phyloP scores from a whole-genome alignment of 129 eudicot species.

The Flaveria brownii region DNA sequence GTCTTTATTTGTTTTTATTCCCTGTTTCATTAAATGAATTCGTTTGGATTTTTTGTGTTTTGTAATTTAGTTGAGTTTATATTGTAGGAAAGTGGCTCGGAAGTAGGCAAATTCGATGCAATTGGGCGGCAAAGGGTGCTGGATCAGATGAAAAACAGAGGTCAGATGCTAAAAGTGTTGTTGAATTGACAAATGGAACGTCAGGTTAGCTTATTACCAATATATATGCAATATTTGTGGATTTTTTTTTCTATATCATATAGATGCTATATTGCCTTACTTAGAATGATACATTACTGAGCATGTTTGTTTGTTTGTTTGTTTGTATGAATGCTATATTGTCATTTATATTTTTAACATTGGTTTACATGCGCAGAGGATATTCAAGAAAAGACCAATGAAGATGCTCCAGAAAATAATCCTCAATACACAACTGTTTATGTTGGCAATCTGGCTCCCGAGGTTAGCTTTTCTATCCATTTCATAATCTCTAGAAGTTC shows the following conservation, averaged over 20 bases:
- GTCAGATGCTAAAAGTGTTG: constrained; percentile 63
- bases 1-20: not conserved
- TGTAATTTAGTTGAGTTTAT: not conserved
- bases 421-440: constrained; percentile 84
- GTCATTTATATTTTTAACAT: constrained; percentile 5
- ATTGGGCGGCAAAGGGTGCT: constrained; percentile 95
- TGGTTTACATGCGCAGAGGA: constrained; percentile 49
- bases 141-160: constrained; percentile 63
- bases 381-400: constrained; percentile 63
- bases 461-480: constrained; percentile 34
- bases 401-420: constrained; percentile 88
- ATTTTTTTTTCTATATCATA: not conserved
- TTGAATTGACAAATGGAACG: constrained; percentile 77
- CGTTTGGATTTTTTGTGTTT: not conserved
- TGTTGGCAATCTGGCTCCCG: constrained; percentile 89
- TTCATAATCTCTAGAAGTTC: not conserved
- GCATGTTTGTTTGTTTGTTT: too few relatives aligned
- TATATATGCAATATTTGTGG: not conserved
- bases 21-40: not conserved
- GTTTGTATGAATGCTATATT: not conserved
- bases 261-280: not conserved
- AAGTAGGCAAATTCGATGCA: constrained; percentile 94
- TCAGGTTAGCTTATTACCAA: constrained; percentile 47
- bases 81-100: constrained; percentile 62
- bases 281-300: too few relatives aligned